Evolutionary conservation across 2,329 filamentous ascomycete species (phyloP), one percentile per base, ranked within the genome.

Genomic region (Penicillium freii): DNA sequence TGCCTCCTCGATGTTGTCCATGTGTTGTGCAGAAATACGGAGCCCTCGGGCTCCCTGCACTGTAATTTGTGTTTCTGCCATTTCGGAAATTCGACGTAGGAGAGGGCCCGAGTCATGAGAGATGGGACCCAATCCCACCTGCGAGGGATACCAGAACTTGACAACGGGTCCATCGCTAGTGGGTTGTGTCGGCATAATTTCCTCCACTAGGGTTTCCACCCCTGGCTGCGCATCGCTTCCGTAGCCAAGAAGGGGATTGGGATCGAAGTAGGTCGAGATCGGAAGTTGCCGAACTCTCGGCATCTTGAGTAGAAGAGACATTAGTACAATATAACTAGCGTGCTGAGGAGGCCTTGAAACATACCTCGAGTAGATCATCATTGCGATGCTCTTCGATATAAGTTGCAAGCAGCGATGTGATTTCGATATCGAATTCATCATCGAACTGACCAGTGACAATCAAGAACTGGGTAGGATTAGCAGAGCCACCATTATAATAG

Each of bases 351-450:
- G 11, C 7, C 45, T 19, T 7, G 7, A 15, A 5, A 27, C 29
- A 46, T 52, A 52, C 50, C 31, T 52, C 50, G 7, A 52, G 40
- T 27, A 52, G 17, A 45, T 52, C 39, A 27, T 52, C 50, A 10
- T 46, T 17, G 25, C 29, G 39, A 21, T 52, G 50, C 39, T 45
- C 29, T 27, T 52, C 39, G 13, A 52, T 25, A 10, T 52, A 52
- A 2, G 6, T 15, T 10, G 31, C 29, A 31, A 52, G 29, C 11
- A 52, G 29, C 1, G 39, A 52, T 7, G 40, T 46, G 31, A 46
- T 23, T 34, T 45, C n/a, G 5, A 19, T 5, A 13, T 46, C 40
- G 10, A 45, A 36, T 11, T 36, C 11, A 23, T 23, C 17, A n/a
- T 42, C 23, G 11, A 56, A 51, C 7, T 43, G 46, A n/a, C 53